A percentile compares a stretch with the other conserved stretches of the same genome.
Evolutionary conservation across 176 grass and related monocot species (phyloP).

Genomic region (Thinopyrum elongatum): DNA sequence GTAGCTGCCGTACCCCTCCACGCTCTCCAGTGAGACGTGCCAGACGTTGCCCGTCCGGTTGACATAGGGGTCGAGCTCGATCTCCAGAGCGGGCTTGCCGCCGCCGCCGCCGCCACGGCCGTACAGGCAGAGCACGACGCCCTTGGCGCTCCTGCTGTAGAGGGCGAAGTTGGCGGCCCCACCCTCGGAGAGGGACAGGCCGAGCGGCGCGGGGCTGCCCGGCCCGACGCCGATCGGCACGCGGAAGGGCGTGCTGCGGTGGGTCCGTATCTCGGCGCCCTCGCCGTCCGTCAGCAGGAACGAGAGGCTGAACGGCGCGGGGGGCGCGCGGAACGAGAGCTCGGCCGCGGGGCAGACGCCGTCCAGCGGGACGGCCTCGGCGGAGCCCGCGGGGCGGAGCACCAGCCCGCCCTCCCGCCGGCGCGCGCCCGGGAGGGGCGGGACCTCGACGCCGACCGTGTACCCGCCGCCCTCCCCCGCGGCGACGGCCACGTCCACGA

Average conservation of each 20-base stretch:
- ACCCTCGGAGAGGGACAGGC: constrained; percentile 49
- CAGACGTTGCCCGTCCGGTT: constrained; percentile 75
- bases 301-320: constrained; percentile 73
- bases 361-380: constrained; percentile 17
- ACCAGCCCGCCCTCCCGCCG: constrained; percentile 13
- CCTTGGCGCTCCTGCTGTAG: constrained; percentile 58
- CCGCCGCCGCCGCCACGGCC: neutral
- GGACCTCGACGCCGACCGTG: constrained; percentile 39
- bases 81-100: constrained; percentile 56
- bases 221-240: constrained; percentile 72
- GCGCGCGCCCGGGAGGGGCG: neutral
- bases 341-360: constrained; percentile 20
- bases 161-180: constrained; percentile 72
- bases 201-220: constrained; percentile 67
- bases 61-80: constrained; percentile 73
- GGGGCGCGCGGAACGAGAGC: constrained; percentile 42
- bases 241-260: constrained; percentile 58
- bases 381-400: constrained; percentile 23
- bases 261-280: constrained; percentile 57
- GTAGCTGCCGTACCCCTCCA: constrained; percentile 55
- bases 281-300: constrained; percentile 54
- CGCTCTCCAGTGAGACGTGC: constrained; percentile 63
- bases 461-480: constrained; percentile 20
- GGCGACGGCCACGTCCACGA: constrained; percentile 46
- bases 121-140: constrained; percentile 69